Base-by-base conservation (phyloP, 352 stramenopile genomes). In the Pythium pyrilobum region DNA sequence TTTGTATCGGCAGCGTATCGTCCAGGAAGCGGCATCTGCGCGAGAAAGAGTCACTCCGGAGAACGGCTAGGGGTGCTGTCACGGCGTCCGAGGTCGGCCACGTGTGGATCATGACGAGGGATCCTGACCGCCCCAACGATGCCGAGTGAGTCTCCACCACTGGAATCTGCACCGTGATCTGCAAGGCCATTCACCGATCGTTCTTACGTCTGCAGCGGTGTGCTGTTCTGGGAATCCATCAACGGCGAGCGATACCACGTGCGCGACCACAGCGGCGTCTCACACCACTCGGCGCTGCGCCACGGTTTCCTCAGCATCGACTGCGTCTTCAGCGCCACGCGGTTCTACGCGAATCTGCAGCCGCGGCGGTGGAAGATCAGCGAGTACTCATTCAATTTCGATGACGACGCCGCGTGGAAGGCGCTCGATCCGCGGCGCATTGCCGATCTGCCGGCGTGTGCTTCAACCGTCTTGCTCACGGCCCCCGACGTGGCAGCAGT, bases 281-380 rank as follows among this genome's bases (percentile, higher is more conserved):
- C 43, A 47, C 7, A 37, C 40, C 40, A 21, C 37, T 15, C 21
- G 15, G 44, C 21, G 2, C 33, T 21, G 10, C 40, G 58, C 25
- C 68, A 72, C 20, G 68, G 64, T 29, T 96, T 92, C 56, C 67
- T 72, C 52, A 62, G 71, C 7, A 74, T 96, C 27, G 85, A 89
- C 52, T 96, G 87, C 48, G 65, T 88, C 10, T 96, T 96, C 63
- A 95, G 78, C 54, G 45, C 83, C 52, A 59, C 54, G 7, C 56
- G 69, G 34, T 88, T 96, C 41, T 90, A 79, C 55, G 87, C 83
- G 0, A 96, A 92, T 46, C 41, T 87, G 28, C 81, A 94, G 66
- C 62, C 76, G 0, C 76, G 72, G 21, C 45, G 70, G 7, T 75
- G 61, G 60, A 61, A 62, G n/a, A 56, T 87, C 4, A 33, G 40